Percentiles rank a stretch among this genome's conserved stretches.
Evolutionary conservation across 2,329 filamentous ascomycete genomes (phyloP).

Genomic region (Claviceps pazoutovae): DNA sequence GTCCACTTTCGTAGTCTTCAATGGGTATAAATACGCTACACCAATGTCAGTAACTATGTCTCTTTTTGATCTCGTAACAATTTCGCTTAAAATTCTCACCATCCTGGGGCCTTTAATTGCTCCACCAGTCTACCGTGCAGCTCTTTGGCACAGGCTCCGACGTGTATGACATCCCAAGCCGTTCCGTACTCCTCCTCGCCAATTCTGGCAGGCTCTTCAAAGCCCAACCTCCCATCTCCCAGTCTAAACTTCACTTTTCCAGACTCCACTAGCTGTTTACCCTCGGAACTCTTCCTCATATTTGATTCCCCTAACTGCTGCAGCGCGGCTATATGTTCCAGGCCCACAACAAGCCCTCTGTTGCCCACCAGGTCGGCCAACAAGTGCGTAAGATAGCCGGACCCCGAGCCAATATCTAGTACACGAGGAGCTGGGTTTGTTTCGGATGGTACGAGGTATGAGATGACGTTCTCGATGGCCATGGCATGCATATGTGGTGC

Average conservation of each 20-base stretch:
- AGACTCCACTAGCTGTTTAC: slow-evolving; percentile 42
- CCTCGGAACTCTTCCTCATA: slow-evolving; percentile 48
- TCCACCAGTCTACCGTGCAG: slow-evolving; percentile 59
- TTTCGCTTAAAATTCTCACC: slow-evolving; percentile 23
- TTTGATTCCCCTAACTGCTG: slow-evolving; percentile 49
- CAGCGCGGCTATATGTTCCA: slow-evolving; percentile 59
- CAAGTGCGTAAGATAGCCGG: slow-evolving; percentile 77
- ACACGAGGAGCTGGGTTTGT: slow-evolving; percentile 33
- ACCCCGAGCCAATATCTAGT: slow-evolving; percentile 63
- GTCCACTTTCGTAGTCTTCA: slow-evolving; percentile 33
- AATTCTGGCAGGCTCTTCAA: slow-evolving; percentile 28
- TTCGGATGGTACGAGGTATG: slow-evolving; percentile 25
- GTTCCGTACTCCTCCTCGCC: slow-evolving; percentile 33
- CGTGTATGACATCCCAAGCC: slow-evolving; percentile 87
- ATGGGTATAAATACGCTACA: slow-evolving; percentile 63
- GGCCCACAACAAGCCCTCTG: slow-evolving; percentile 44
- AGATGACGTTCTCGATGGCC: slow-evolving; percentile 35
- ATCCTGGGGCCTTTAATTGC: slow-evolving; percentile 67
- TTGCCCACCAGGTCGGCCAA: slow-evolving; percentile 61
- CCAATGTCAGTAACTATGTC: slow-evolving; percentile 6
- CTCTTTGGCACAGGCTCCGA: slow-evolving; percentile 69
- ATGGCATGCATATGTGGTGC: slow-evolving; percentile 49
- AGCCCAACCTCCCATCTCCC: slow-evolving; percentile 61
- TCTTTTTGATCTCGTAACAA: not conserved
- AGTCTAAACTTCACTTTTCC: slow-evolving; percentile 59